Base-by-base conservation (phyloP, 768 basidiomycete genomes). In the Auricularia cornea region DNA sequence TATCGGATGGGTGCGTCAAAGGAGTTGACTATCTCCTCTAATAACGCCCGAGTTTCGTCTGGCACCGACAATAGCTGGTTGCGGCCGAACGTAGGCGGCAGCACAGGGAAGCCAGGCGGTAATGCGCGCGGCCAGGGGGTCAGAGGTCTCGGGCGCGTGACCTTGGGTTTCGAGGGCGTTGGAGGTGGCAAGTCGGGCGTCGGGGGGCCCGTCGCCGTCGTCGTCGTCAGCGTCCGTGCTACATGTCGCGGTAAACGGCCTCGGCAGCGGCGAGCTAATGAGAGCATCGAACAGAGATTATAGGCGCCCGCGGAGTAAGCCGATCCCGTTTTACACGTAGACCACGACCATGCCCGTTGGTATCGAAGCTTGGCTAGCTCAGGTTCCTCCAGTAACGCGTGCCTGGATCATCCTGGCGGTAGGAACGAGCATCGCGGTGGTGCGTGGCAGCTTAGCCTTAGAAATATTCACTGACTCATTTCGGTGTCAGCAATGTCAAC, bases 1-100 rank as follows among this genome's bases (percentile, higher is more conserved):
- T 96, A 98, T 26, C 95, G 87, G 59, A 98, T 90, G 11, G 95
- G 95, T 0, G 92, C 92, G 48, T 92, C 83, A 70, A 98, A 96
- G 59, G 84, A 80, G 16, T 78, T 77, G 35, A 97, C 87, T 63
- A 98, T 87, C 64, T 81, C 79, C 70, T 94, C 90, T 18, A 96
- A 81, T 29, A 93, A 77, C 3, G 89, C 86, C 3, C 92, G 84
- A 2, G 88, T 93, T 29, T 88, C 85, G 71, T 87, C 86, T 14
- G 90, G 80, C 8, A 94, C 92, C 0, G 88, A 83, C 1, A 94
- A 79, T 4, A 92, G 79, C 74, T 94, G 92, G 72, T 94, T 94
- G 33, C 83, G 80, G 26, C 92, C 92, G 74, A 93, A 92, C 0
- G 79, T 80, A 1, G 88, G 77, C 0, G 90, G 90, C 11, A 92